Percentiles rank a stretch among this genome's conserved stretches.
These are phyloP conservation scores for Aurantiochytrium sp. DNA, from an alignment of 108 stramenopile species.

Conservation along the genomic window DNA sequence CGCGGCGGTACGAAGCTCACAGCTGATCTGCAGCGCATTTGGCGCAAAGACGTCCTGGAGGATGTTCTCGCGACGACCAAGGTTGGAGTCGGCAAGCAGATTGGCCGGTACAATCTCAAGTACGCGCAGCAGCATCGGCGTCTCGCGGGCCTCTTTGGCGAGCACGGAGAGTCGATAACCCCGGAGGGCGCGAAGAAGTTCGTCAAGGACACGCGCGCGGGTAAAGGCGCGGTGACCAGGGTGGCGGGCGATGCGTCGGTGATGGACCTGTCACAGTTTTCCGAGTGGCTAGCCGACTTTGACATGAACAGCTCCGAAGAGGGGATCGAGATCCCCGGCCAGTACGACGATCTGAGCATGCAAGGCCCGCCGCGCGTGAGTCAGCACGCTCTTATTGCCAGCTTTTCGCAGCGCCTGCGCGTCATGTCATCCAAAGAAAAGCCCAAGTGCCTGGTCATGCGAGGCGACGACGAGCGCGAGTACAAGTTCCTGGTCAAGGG, in stretches of 20 bases:
- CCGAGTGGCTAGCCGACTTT: constrained; percentile 49
- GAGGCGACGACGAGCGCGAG: constrained; percentile 40
- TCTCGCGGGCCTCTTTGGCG: neutral
- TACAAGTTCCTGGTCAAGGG: constrained; percentile 55
- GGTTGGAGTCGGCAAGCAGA: neutral
- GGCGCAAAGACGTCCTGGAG: neutral
- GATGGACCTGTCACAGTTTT: constrained; percentile 38
- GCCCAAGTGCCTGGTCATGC: constrained; percentile 48
- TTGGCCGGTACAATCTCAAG: constrained; percentile 39
- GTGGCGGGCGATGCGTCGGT: neutral
- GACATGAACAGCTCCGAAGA: constrained; percentile 33
- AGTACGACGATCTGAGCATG: constrained; percentile 32
- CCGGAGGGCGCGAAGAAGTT: neutral
- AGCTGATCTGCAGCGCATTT: neutral
- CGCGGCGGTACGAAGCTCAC: neutral
- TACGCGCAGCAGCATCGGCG: constrained; percentile 31
- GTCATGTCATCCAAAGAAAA: constrained; percentile 39
- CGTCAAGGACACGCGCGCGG: neutral
- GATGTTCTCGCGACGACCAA: neutral
- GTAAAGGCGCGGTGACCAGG: neutral
- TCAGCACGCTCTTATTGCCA: constrained; percentile 31
- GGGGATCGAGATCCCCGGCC: constrained; percentile 48
- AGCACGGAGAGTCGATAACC: neutral
- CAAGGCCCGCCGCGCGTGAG: neutral
- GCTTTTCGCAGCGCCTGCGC: constrained; percentile 38